phyloP scores from a whole-genome alignment of 2,329 filamentous ascomycete species.

The Scedosporium boydii region DNA sequence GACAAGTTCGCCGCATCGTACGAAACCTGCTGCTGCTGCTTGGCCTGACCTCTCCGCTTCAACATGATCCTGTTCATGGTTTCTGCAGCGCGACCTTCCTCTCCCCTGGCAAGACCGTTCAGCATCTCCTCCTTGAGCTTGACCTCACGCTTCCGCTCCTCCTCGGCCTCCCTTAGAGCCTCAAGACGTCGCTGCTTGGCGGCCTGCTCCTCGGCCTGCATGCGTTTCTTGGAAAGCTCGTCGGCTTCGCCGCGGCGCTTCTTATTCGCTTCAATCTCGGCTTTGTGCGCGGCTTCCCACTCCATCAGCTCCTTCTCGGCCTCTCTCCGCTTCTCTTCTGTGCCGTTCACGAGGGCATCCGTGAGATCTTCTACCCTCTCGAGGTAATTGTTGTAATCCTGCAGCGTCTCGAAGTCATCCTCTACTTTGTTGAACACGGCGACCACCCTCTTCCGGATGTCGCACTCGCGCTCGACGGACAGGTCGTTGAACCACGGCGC shows the following conservation, averaged over 20 bases:
- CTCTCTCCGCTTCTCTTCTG: conserved; percentile 48
- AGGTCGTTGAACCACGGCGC: conserved; percentile 86
- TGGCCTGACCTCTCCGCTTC: conserved; percentile 58
- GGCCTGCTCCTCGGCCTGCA: conserved; percentile 59
- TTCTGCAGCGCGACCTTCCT: conserved; percentile 48
- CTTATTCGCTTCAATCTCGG: conserved; percentile 55
- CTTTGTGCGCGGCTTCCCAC: conserved; percentile 67
- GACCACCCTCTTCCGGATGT: conserved; percentile 71
- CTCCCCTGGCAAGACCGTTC: conserved; percentile 54
- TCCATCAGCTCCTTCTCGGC: conserved; percentile 36
- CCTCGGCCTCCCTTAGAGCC: conserved; percentile 58
- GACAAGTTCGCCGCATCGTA: conserved; percentile 36
- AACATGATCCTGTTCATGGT: conserved; percentile 54
- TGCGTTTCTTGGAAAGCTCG: conserved; percentile 39
- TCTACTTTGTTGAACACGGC: conserved; percentile 78
- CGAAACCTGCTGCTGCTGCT: conserved; percentile 22
- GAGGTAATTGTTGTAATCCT: conserved; percentile 87
- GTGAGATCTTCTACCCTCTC: conserved; percentile 86
- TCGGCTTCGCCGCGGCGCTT: conserved; percentile 45
- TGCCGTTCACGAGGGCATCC: conserved; percentile 72
- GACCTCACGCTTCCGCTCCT: conserved; percentile 55
- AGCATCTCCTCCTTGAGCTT: conserved; percentile 61
- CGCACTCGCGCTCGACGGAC: conserved; percentile 81
- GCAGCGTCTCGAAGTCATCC: conserved; percentile 80
- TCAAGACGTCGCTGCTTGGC: conserved; percentile 49